phyloP scores from a whole-genome alignment of 768 basidiomycete species.

The Mycena chlorophos region DNA sequence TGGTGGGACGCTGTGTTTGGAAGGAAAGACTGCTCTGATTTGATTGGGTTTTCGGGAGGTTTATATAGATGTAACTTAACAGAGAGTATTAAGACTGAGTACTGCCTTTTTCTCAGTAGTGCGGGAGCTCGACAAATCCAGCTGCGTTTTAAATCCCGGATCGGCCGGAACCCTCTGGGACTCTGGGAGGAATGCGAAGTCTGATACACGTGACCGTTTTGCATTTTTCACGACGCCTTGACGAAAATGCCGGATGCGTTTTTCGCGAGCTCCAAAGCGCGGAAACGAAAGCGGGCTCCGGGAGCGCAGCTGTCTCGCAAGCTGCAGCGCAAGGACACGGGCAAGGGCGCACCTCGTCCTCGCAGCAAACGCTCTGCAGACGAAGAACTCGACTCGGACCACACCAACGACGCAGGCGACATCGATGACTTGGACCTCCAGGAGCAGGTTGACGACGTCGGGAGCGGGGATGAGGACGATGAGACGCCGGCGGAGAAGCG shows the following conservation, averaged over 20 bases:
- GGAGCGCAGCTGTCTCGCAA: conserved; percentile 32
- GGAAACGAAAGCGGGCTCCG: conserved; percentile 61
- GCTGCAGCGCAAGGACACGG: conserved; percentile 28
- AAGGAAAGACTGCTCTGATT: too few relatives aligned
- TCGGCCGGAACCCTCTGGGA: too few relatives aligned
- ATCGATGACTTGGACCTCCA: conserved; percentile 64
- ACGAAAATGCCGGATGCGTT: conserved; percentile 92
- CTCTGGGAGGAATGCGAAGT: too few relatives aligned
- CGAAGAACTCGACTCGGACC: conserved; percentile 70
- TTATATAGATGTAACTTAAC: too few relatives aligned
- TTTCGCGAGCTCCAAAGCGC: conserved; percentile 61
- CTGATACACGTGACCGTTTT: too few relatives aligned
- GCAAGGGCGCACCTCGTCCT: conserved; percentile 17
- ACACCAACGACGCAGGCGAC: conserved; percentile 52
- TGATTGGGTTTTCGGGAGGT: background rate
- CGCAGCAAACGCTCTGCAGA: conserved; percentile 38
- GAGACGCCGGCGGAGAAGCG: conserved; percentile 95
- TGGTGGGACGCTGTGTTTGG: too few relatives aligned
- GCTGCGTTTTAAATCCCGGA: too few relatives aligned
- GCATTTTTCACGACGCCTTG: too few relatives aligned
- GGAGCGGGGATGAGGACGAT: conserved; percentile 81
- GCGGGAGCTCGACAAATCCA: too few relatives aligned
- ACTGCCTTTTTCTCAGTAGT: too few relatives aligned
- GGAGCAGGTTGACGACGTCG: conserved; percentile 50
- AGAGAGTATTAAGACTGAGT: too few relatives aligned